Evolutionary conservation across 1,284 basidiomycete species (phyloP).

Genomic region (Chalciporus sp.): DNA sequence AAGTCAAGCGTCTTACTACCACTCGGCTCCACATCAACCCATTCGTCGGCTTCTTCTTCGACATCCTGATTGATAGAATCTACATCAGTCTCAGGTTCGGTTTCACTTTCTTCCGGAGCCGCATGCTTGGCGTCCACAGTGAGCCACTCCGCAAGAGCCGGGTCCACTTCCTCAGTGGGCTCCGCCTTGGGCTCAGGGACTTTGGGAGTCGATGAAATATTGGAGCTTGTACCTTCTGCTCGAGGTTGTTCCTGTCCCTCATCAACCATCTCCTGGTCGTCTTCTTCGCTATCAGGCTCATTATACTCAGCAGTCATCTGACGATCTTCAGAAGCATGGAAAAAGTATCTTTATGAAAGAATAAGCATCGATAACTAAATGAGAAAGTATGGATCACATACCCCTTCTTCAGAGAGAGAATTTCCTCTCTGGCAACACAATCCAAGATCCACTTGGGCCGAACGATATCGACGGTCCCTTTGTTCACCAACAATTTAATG

Average conservation of each 20-base stretch:
- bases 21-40: conserved; percentile 24
- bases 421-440: conserved; percentile 61
- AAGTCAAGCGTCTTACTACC: conserved; percentile 29
- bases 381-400: conserved; percentile 30
- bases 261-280: conserved; percentile 29
- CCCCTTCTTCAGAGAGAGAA: conserved; percentile 69
- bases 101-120: conserved; percentile 32
- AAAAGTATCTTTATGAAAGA: conserved; percentile 61
- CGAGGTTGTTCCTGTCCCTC: conserved; percentile 7
- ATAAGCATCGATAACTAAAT: not conserved
- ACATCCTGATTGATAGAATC: conserved; percentile 71
- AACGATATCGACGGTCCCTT: conserved; percentile 69
- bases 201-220: conserved; percentile 28
- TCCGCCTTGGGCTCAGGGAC: conserved; percentile 27
- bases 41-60: conserved; percentile 38
- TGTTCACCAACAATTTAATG: conserved; percentile 64
- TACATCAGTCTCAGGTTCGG: conserved; percentile 61
- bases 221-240: conserved; percentile 12
- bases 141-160: conserved; percentile 66
- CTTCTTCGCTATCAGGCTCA: conserved; percentile 37
- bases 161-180: conserved; percentile 41
- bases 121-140: conserved; percentile 40
- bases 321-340: conserved; percentile 59
- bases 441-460: conserved; percentile 82
- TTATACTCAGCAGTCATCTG: conserved; percentile 46